phyloP scores from a whole-genome alignment of 306 rosid genomes.

The Casuarina glauca region DNA sequence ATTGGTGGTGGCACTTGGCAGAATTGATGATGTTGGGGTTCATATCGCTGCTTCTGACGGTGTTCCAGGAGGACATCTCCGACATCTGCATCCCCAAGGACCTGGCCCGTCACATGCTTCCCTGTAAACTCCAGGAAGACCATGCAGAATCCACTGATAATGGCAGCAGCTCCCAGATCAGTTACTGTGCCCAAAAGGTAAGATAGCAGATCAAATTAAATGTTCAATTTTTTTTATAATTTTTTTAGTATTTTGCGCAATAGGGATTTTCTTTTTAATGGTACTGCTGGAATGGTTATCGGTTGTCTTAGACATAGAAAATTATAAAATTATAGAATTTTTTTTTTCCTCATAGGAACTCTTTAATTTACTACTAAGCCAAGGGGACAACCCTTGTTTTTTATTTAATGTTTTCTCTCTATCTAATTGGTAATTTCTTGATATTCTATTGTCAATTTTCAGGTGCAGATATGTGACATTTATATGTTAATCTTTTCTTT shows the following conservation, averaged over 20 bases:
- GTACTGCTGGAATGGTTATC: background rate
- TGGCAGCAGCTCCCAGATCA: conserved; percentile 16
- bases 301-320: background rate
- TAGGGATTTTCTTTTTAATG: background rate
- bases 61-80: conserved; percentile 60
- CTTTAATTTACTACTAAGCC: too few species aligned
- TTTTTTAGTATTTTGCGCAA: background rate
- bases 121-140: conserved; percentile 39
- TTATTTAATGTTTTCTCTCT: background rate
- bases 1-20: conserved; percentile 24
- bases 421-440: background rate
- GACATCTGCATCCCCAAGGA: conserved; percentile 54
- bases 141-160: background rate
- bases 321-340: too few species aligned
- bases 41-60: conserved; percentile 83
- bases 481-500: background rate
- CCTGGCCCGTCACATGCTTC: conserved; percentile 59
- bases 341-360: too few species aligned
- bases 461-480: background rate
- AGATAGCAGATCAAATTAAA: background rate
- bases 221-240: background rate
- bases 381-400: too few species aligned
- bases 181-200: conserved; percentile 65
- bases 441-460: background rate
- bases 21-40: conserved; percentile 93